Percentiles rank a stretch among this genome's conserved stretches.
These are phyloP conservation scores for Isatis tinctoria DNA, from an alignment of 345 rosid species.

Conservation along the genomic window DNA sequence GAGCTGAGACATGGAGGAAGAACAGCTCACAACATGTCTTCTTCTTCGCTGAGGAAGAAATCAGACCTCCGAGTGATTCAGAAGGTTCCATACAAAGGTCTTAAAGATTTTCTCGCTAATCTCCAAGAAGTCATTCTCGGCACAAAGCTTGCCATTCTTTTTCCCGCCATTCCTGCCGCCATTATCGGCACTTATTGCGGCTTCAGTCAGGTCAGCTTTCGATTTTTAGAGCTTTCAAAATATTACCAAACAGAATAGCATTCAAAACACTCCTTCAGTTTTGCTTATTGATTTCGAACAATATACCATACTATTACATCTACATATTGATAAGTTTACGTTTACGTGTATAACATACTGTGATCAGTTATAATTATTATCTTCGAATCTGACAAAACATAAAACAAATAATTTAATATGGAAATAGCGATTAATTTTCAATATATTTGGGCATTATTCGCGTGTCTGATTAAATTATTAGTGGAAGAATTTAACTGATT, in stretches of 20 bases:
- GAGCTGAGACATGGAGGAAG: slow-evolving; percentile 62
- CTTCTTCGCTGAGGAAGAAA: slow-evolving; percentile 75
- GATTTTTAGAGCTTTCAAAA: not conserved
- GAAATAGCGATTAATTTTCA: not conserved
- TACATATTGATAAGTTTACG: not conserved
- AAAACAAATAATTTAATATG: not conserved
- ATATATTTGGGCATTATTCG: not conserved
- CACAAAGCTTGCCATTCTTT: slow-evolving; percentile 79
- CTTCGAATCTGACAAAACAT: not conserved
- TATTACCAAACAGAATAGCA: not conserved
- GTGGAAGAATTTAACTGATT: not conserved
- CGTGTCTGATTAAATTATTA: not conserved
- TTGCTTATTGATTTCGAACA: not conserved
- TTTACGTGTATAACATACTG: not conserved
- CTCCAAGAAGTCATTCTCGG: slow-evolving; percentile 87
- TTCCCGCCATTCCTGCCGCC: slow-evolving; percentile 77
- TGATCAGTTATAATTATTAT: not conserved
- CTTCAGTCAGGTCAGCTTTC: slow-evolving; percentile 46
- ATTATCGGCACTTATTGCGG: slow-evolving; percentile 47
- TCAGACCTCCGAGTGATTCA: slow-evolving; percentile 67
- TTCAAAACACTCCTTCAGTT: not conserved
- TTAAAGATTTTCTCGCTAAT: slow-evolving; percentile 53
- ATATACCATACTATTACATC: not conserved
- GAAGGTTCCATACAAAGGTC: slow-evolving; percentile 51
- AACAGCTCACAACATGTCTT: slow-evolving; percentile 87